phyloP scores from a whole-genome alignment of 768 basidiomycete species.

The Crepidotus variabilis region DNA sequence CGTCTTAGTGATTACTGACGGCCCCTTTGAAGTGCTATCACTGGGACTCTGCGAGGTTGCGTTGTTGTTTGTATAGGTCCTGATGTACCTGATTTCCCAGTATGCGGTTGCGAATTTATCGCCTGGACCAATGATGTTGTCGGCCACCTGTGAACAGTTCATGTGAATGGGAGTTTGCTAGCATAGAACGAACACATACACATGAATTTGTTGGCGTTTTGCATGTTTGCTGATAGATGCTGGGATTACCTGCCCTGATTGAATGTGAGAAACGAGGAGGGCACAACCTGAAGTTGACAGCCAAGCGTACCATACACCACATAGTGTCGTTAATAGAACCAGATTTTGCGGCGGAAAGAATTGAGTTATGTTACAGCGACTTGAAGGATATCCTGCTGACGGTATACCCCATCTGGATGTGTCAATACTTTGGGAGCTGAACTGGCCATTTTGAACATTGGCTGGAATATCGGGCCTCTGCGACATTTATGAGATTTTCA shows the following conservation, averaged over 20 bases:
- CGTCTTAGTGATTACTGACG: no score
- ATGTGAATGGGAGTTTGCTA: no score
- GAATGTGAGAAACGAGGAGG: no score
- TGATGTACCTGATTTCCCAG: constrained; percentile 57
- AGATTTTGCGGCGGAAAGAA: constrained; percentile 65
- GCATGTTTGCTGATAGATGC: constrained; percentile 3
- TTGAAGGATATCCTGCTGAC: constrained; percentile 56
- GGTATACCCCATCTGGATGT: constrained; percentile 53
- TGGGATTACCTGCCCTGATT: constrained; percentile 1
- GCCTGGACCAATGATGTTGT: constrained; percentile 46
- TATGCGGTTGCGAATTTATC: constrained; percentile 46
- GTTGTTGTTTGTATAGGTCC: constrained; percentile 44
- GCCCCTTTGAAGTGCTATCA: no score
- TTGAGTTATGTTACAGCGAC: constrained; percentile 47
- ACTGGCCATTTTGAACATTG: constrained; percentile 29
- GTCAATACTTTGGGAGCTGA: constrained; percentile 30
- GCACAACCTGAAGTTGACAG: no score
- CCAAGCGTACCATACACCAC: constrained; percentile 33
- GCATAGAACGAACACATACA: neutral
- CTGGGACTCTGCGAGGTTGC: neutral
- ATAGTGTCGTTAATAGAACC: constrained; percentile 69
- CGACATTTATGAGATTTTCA: no score
- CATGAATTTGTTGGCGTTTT: constrained; percentile 6
- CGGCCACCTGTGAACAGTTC: constrained; percentile 7
- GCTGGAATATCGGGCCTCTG: constrained; percentile 43